Evolutionary conservation across 176 grass and related monocot species (phyloP).

Genomic region (Musa schizocarpa): DNA sequence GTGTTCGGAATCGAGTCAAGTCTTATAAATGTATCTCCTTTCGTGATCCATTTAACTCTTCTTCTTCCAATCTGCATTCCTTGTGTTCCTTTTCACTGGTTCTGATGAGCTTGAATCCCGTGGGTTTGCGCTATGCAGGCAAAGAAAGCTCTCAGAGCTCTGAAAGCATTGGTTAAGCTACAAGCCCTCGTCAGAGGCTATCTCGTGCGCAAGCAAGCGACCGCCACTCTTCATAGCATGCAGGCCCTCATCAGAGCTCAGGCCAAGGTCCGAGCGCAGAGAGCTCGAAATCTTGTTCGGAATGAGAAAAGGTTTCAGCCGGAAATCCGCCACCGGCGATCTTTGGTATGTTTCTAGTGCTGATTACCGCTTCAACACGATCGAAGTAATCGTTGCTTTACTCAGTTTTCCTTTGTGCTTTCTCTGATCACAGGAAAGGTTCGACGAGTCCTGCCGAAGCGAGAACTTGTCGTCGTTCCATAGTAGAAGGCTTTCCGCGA

Average conservation of each 20-base stretch:
- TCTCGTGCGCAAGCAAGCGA: conserved; percentile 64
- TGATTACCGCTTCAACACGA: neutral
- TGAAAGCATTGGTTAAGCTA: conserved; percentile 88
- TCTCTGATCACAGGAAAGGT: conserved; percentile 50
- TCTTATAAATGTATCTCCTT: too few species aligned
- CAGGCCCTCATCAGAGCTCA: conserved; percentile 81
- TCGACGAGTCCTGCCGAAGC: conserved; percentile 56
- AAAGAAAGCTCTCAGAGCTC: conserved; percentile 77
- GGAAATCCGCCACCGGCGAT: conserved; percentile 42
- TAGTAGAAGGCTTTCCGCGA: conserved; percentile 61
- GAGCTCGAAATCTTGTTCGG: conserved; percentile 23
- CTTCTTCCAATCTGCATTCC: too few species aligned
- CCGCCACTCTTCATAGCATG: conserved; percentile 78
- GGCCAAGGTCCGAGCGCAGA: conserved; percentile 58
- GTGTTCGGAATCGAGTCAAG: neutral
- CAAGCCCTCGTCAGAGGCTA: conserved; percentile 86
- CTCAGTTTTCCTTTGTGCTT: neutral
- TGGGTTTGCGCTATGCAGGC: conserved; percentile 23
- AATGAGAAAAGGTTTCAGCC: conserved; percentile 31
- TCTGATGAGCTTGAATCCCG: too few species aligned
- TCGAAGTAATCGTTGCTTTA: neutral
- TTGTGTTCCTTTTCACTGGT: too few species aligned
- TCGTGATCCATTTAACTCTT: too few species aligned
- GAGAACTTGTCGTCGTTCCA: conserved; percentile 49
- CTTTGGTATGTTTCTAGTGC: conserved; percentile 39